Conservation (phyloP, 2,329 filamentous ascomycete species). For the Ascochyta fabae region DNA sequence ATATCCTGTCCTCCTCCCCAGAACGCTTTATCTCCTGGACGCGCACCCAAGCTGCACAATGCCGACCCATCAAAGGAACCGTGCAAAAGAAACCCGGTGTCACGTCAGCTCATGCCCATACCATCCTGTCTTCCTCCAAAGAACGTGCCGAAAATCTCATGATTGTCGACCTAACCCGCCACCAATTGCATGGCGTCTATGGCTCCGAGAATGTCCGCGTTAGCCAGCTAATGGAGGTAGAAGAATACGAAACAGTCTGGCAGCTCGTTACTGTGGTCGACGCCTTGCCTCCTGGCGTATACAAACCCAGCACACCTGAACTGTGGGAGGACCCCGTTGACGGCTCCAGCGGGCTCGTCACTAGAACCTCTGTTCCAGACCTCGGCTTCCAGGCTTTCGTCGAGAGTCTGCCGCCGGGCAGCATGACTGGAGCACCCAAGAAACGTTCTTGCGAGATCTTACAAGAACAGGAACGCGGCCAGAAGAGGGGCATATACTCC, state of each 20-base stretch:
- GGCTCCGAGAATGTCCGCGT: constrained; percentile 76
- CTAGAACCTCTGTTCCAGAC: constrained; percentile 23
- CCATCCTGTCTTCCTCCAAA: constrained; percentile 79
- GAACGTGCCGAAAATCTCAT: constrained; percentile 96
- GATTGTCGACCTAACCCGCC: constrained; percentile 96
- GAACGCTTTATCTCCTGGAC: constrained; percentile 84
- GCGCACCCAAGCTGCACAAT: constrained; percentile 68
- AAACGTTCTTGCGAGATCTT: constrained; percentile 89
- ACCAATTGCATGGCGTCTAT: constrained; percentile 87
- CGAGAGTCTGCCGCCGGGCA: constrained; percentile 82
- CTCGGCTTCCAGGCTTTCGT: constrained; percentile 79
- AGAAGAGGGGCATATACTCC: constrained; percentile 78
- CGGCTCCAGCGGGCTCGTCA: constrained; percentile 20
- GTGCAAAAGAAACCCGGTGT: constrained; percentile 76
- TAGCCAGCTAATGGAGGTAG: constrained; percentile 80
- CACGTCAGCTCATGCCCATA: constrained; percentile 74
- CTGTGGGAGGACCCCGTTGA: constrained; percentile 42
- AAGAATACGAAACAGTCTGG: constrained; percentile 90
- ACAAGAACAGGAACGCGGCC: constrained; percentile 67
- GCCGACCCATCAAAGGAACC: constrained; percentile 96
- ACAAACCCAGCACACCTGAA: constrained; percentile 36
- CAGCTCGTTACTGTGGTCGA: constrained; percentile 90
- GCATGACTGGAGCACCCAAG: constrained; percentile 97
- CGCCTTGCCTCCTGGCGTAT: constrained; percentile 54
- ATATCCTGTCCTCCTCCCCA: constrained; percentile 82